These are phyloP conservation scores for Heliocybe sulcata DNA, from an alignment of 1,284 basidiomycete genomes.

Conservation along the genomic window DNA sequence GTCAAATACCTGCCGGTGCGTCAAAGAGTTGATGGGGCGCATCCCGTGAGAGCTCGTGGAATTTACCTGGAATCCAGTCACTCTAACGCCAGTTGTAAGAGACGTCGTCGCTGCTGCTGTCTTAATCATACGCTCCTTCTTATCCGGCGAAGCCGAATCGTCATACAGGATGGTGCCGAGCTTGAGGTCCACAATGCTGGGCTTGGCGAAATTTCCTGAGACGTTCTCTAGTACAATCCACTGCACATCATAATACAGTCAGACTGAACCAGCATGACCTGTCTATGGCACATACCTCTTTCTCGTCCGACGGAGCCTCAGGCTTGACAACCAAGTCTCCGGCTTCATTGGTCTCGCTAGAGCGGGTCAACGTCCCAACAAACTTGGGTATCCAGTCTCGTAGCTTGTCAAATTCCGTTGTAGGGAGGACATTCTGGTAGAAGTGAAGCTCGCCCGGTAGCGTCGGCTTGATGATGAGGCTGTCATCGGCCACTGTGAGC, in stretches of 20 bases:
- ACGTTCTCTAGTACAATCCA: conserved; percentile 86
- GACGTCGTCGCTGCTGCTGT: conserved; percentile 70
- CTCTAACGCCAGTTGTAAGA: conserved; percentile 65
- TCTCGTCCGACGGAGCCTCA: conserved; percentile 15
- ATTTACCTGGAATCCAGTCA: conserved; percentile 87
- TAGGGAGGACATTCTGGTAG: conserved; percentile 57
- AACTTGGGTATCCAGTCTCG: conserved; percentile 64
- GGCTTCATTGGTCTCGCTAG: conserved; percentile 45
- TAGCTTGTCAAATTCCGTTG: conserved; percentile 35
- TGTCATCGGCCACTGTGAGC: conserved; percentile 66
- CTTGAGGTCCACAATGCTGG: conserved; percentile 89
- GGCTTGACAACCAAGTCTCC: conserved; percentile 9
- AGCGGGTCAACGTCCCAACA: conserved; percentile 65
- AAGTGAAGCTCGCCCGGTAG: conserved; percentile 72
- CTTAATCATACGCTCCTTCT: conserved; percentile 73
- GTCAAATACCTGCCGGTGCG: conserved; percentile 65
- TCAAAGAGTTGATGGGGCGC: background rate
- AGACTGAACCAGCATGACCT: conserved; percentile 8
- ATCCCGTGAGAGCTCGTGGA: too few species aligned
- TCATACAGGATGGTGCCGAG: conserved; percentile 85
- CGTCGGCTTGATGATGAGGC: conserved; percentile 82
- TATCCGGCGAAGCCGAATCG: conserved; percentile 63
- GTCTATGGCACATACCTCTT: conserved; percentile 12
- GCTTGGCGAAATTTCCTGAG: conserved; percentile 63
- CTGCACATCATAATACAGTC: conserved; percentile 33